Conservation (phyloP, 2,329 filamentous ascomycete genomes). For the Aureobasidium lini region DNA sequence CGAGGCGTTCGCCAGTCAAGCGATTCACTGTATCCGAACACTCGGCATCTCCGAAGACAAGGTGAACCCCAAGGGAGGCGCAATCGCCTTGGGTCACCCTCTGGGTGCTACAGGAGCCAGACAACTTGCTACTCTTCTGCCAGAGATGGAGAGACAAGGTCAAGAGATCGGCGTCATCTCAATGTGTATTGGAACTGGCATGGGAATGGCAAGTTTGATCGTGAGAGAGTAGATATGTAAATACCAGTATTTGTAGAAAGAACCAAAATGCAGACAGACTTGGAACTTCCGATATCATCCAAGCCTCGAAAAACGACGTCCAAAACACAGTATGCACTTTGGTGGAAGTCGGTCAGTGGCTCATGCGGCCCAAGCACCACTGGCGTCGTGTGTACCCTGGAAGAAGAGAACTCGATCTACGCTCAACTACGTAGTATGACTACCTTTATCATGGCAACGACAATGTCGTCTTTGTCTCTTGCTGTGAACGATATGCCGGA, state of each 20-base stretch:
- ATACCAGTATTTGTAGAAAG: background rate
- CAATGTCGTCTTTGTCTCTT: background rate
- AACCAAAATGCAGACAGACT: background rate
- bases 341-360: too few species aligned
- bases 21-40: conserved; percentile 62
- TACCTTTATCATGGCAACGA: background rate
- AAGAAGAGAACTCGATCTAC: too few species aligned
- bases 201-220: conserved; percentile 48
- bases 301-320: too few species aligned
- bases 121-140: conserved; percentile 67
- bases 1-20: conserved; percentile 63
- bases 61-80: conserved; percentile 88
- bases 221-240: conserved; percentile 33
- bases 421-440: too few species aligned
- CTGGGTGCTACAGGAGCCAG: conserved; percentile 81
- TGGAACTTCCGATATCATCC: too few species aligned
- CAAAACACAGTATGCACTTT: too few species aligned
- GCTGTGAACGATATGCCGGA: background rate
- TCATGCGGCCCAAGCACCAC: too few species aligned
- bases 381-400: too few species aligned
- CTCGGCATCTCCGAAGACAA: conserved; percentile 60
- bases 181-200: conserved; percentile 62
- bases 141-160: conserved; percentile 58
- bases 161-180: conserved; percentile 76
- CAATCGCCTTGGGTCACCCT: conserved; percentile 89